A percentile compares a stretch with the other conserved stretches of the same genome.
Evolutionary conservation across 371 early-diverging fungal genomes (phyloP).

Genomic region (Aphelidium insulamus): DNA sequence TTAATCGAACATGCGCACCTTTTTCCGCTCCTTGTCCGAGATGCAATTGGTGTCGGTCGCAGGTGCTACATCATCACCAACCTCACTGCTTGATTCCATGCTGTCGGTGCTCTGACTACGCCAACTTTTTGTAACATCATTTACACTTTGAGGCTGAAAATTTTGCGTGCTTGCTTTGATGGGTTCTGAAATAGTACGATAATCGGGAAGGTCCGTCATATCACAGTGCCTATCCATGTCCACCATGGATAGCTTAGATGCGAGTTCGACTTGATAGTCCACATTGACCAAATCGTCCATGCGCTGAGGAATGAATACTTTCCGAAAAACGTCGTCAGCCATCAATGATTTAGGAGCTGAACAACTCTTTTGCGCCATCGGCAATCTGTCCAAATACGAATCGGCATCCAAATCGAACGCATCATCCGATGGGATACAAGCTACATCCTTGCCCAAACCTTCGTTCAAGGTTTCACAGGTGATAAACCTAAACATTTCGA

Average conservation of each 20-base stretch:
- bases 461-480: slow-evolving; percentile 35
- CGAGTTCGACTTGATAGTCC: too few species aligned
- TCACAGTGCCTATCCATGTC: too few species aligned
- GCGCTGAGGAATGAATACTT: not conserved
- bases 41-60: slow-evolving; percentile 38
- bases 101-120: slow-evolving; percentile 4
- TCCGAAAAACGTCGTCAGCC: not conserved
- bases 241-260: too few species aligned
- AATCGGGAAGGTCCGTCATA: too few species aligned
- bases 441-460: slow-evolving; percentile 38
- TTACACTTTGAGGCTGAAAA: not conserved
- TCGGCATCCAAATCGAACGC: slow-evolving; percentile 3
- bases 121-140: not conserved
- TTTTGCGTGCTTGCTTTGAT: slow-evolving; percentile 10
- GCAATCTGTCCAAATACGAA: slow-evolving; percentile 9
- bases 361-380: slow-evolving; percentile 2
- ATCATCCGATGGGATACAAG: slow-evolving; percentile 14
- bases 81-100: slow-evolving; percentile 12
- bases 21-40: slow-evolving; percentile 71
- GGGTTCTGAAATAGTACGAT: slow-evolving; percentile 2
- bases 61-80: slow-evolving; percentile 11
- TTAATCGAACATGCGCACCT: slow-evolving; percentile 9
- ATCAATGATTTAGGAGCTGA: not conserved
- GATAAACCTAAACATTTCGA: slow-evolving; percentile 79
- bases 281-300: slow-evolving; percentile 3